These are phyloP conservation scores for Fallopia convolvulus DNA, from an alignment of 148 eudicot genomes.

Conservation along the genomic window DNA sequence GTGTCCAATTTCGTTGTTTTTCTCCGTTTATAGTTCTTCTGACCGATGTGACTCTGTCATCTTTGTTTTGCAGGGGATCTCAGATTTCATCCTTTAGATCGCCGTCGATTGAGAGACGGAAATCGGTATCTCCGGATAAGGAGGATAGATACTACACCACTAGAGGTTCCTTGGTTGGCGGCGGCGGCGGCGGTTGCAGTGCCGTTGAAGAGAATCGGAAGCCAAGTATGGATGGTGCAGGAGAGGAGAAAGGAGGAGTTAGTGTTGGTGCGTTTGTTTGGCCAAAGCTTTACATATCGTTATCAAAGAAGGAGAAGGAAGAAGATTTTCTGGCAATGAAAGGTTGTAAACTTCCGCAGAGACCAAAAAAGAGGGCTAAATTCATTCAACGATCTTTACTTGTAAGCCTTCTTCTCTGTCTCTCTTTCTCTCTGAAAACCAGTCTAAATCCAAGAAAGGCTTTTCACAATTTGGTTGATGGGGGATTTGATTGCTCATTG, in stretches of 20 bases:
- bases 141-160: constrained; percentile 83
- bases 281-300: constrained; percentile 60
- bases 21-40: neutral
- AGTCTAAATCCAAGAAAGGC: neutral
- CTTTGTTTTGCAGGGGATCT: neutral
- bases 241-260: constrained; percentile 25
- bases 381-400: constrained; percentile 64
- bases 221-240: constrained; percentile 16
- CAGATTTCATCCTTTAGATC: neutral
- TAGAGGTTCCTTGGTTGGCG: constrained; percentile 43
- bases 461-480: neutral
- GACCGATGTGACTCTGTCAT: neutral
- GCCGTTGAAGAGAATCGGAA: constrained; percentile 48
- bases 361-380: constrained; percentile 95
- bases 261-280: constrained; percentile 31
- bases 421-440: neutral
- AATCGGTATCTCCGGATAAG: constrained; percentile 54
- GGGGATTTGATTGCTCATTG: neutral
- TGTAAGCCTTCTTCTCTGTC: constrained; percentile 31
- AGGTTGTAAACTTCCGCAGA: constrained; percentile 93
- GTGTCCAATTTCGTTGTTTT: neutral
- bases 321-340: constrained; percentile 97
- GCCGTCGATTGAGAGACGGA: constrained; percentile 12
- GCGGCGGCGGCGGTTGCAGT: constrained; percentile 31
- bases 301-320: constrained; percentile 95